A percentile compares a stretch with the other conserved stretches of the same genome.
These are phyloP conservation scores for Cantharellus anzutake DNA, from an alignment of 768 basidiomycete genomes.

Conservation along the genomic window DNA sequence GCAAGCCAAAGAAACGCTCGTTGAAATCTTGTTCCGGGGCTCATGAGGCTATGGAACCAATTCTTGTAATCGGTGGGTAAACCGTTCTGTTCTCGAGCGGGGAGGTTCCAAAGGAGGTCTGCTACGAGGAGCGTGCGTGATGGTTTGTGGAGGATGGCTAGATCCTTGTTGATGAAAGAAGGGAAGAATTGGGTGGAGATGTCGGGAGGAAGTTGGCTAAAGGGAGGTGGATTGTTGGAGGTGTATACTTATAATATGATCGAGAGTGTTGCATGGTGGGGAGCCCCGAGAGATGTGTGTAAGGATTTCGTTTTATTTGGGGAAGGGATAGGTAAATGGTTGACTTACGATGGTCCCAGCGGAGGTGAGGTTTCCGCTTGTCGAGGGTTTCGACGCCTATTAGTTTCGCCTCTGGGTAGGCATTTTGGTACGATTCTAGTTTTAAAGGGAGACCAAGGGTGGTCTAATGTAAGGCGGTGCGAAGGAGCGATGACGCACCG, in stretches of 20 bases:
- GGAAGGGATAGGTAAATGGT: no score
- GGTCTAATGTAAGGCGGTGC: not conserved
- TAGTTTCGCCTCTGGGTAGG: conserved; percentile 52
- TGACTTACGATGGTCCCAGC: no score
- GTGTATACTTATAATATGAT: not conserved
- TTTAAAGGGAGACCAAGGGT: not conserved
- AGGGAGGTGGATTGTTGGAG: not conserved
- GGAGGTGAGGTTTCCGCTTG: conserved; percentile 27
- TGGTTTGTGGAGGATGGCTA: conserved; percentile 24
- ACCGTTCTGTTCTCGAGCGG: conserved; percentile 21
- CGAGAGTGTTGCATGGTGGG: not conserved
- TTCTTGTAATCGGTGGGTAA: no score
- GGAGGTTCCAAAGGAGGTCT: conserved; percentile 28
- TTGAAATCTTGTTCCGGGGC: no score
- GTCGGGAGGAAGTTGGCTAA: conserved; percentile 11
- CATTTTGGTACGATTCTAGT: conserved; percentile 28
- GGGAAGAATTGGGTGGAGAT: no score
- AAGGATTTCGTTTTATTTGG: no score
- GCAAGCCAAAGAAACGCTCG: no score
- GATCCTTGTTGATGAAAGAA: conserved; percentile 20
- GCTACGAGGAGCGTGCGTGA: conserved; percentile 23
- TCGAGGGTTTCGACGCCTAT: conserved; percentile 41
- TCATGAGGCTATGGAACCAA: no score
- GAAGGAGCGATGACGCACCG: conserved; percentile 1
- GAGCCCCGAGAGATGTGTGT: no score